Conservation (phyloP, 768 basidiomycete species). For the Lentinus brumalis region DNA sequence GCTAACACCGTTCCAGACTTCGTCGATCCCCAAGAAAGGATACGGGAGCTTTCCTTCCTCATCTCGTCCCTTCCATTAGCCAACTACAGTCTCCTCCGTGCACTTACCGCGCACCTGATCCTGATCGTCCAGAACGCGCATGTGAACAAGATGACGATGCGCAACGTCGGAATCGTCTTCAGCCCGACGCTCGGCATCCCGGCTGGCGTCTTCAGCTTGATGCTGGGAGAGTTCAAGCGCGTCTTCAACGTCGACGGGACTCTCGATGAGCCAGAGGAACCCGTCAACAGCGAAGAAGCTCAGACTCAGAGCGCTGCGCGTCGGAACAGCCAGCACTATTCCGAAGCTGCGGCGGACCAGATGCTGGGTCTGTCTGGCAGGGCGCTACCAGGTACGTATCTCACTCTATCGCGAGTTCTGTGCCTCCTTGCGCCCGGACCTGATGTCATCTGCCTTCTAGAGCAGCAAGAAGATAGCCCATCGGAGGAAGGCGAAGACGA, state of each 20-base stretch:
- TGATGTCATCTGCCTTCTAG: slow-evolving; percentile 25
- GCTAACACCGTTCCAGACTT: slow-evolving; percentile 59
- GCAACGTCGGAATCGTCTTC: slow-evolving; percentile 98
- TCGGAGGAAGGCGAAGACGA: slow-evolving; percentile 72
- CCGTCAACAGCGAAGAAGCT: slow-evolving; percentile 19
- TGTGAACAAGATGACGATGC: slow-evolving; percentile 97
- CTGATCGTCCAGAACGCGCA: slow-evolving; percentile 89
- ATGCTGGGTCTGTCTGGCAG: slow-evolving; percentile 79
- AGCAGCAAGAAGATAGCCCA: slow-evolving; percentile 55
- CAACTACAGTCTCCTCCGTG: slow-evolving; percentile 93
- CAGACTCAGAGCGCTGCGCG: slow-evolving; percentile 46
- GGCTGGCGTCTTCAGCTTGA: slow-evolving; percentile 94
- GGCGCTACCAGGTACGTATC: slow-evolving; percentile 58
- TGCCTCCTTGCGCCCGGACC: slow-evolving; percentile 3
- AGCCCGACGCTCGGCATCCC: slow-evolving; percentile 97
- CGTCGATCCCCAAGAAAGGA: slow-evolving; percentile 83
- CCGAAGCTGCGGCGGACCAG: slow-evolving; percentile 80
- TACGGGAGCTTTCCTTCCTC: slow-evolving; percentile 81
- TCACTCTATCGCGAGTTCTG: not conserved
- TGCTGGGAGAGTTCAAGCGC: slow-evolving; percentile 90
- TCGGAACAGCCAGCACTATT: slow-evolving; percentile 84
- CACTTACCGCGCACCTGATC: slow-evolving; percentile 93
- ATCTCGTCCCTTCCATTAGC: slow-evolving; percentile 86
- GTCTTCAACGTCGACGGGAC: slow-evolving; percentile 82
- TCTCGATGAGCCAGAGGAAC: slow-evolving; percentile 29